phyloP scores from a whole-genome alignment of 192 early-diverging fungal species.

The Rhizophagus clarus region DNA sequence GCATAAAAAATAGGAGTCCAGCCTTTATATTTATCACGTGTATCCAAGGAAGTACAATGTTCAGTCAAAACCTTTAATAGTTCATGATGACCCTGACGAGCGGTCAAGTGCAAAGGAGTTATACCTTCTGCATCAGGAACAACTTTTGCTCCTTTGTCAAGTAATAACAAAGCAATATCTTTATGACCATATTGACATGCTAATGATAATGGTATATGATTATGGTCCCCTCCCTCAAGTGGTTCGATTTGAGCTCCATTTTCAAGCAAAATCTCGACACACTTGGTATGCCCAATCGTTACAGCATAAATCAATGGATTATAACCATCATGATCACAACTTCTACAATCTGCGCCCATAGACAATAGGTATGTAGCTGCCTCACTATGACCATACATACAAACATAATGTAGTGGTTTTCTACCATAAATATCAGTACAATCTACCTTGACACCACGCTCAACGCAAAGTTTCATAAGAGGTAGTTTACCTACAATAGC shows the following conservation, averaged over 20 bases:
- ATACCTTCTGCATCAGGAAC: conserved; percentile 78
- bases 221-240: conserved; percentile 52
- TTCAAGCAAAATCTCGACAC: conserved; percentile 75
- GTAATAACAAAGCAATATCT: conserved; percentile 81
- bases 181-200: conserved; percentile 92
- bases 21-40: conserved; percentile 84
- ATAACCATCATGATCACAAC: conserved; percentile 88
- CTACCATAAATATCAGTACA: conserved; percentile 88
- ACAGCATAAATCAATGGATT: conserved; percentile 87
- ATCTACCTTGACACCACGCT: conserved; percentile 55
- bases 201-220: conserved; percentile 77
- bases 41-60: conserved; percentile 74
- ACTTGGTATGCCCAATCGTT: conserved; percentile 76
- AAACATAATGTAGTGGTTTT: conserved; percentile 89
- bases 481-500: conserved; percentile 78
- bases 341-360: conserved; percentile 51
- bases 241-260: conserved; percentile 67
- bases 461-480: conserved; percentile 62
- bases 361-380: conserved; percentile 64
- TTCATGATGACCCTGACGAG: conserved; percentile 77
- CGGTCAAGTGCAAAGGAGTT: conserved; percentile 87
- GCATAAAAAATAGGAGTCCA: conserved; percentile 99
- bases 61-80: conserved; percentile 74
- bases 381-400: conserved; percentile 84
- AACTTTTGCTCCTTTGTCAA: conserved; percentile 75